These are phyloP conservation scores for Ceratocystis albifundus DNA, from an alignment of 2,329 filamentous ascomycete species.

Conservation along the genomic window DNA sequence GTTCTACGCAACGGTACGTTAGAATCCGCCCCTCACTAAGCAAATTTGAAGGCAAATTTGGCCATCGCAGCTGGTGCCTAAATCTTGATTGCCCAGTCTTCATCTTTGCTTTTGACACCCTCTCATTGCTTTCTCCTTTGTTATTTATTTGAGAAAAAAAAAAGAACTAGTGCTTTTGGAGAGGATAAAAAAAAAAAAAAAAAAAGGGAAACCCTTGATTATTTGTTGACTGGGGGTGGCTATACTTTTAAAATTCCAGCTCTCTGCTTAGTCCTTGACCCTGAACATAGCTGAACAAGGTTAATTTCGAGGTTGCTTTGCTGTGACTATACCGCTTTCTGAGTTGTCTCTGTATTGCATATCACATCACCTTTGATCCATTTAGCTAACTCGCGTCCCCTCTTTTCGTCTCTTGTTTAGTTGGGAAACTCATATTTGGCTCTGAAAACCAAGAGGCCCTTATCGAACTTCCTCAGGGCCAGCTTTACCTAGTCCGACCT, in stretches of 20 bases:
- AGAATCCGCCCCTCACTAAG: slow-evolving; percentile 24
- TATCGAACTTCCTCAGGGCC: slow-evolving; percentile 87
- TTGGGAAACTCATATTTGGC: slow-evolving; percentile 89
- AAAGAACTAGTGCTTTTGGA: background rate
- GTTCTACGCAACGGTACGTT: slow-evolving; percentile 37
- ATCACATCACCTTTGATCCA: background rate
- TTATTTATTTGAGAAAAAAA: background rate
- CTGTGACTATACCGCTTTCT: slow-evolving; percentile 8
- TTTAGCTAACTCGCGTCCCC: background rate
- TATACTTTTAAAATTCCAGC: slow-evolving; percentile 9
- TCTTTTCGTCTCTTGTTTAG: slow-evolving; percentile 35
- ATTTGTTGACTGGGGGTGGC: background rate
- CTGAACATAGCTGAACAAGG: slow-evolving; percentile 1
- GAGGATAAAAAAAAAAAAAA: slow-evolving; percentile 1
- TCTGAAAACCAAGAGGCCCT: slow-evolving; percentile 77
- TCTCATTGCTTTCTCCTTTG: background rate
- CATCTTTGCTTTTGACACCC: background rate
- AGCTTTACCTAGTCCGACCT: slow-evolving; percentile 92
- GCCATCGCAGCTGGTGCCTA: no score
- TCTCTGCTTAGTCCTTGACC: background rate
- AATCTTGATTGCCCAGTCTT: no score
- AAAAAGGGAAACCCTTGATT: background rate
- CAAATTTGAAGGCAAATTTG: background rate
- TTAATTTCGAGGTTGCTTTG: background rate
- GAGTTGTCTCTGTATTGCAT: slow-evolving; percentile 13